Evolutionary conservation across 495 filamentous ascomycete species (phyloP).

Genomic region (Extremus antarcticus): DNA sequence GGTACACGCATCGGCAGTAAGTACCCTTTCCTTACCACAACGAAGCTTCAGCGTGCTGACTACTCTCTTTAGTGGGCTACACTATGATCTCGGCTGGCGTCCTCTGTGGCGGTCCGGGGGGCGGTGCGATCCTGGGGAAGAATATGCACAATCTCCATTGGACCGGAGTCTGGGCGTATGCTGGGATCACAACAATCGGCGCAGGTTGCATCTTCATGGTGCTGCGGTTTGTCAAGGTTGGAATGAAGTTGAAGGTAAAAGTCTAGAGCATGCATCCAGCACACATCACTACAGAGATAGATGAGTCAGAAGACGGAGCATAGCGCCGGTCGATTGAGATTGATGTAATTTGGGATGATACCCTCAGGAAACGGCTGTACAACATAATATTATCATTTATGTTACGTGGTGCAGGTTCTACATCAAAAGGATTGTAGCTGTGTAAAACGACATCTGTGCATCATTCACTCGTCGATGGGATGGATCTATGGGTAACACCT

Average conservation of each 20-base stretch:
- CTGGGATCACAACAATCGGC: neutral
- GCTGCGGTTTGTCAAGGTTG: neutral
- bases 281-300: no score
- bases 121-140: neutral
- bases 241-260: conserved; percentile 1
- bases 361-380: no score
- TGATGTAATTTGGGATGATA: no score
- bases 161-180: neutral
- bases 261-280: neutral
- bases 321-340: no score
- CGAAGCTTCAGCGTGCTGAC: neutral
- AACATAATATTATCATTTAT: no score
- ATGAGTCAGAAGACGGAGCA: neutral
- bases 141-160: neutral
- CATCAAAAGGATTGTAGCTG: no score
- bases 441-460: no score
- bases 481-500: no score
- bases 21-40: neutral
- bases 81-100: neutral
- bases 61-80: neutral
- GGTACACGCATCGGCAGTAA: conserved; percentile 24
- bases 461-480: no score
- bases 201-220: neutral
- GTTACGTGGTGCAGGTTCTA: no score
- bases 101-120: conserved; percentile 1